phyloP scores from a whole-genome alignment of 371 early-diverging fungal genomes.

The Mucor ambiguus region DNA sequence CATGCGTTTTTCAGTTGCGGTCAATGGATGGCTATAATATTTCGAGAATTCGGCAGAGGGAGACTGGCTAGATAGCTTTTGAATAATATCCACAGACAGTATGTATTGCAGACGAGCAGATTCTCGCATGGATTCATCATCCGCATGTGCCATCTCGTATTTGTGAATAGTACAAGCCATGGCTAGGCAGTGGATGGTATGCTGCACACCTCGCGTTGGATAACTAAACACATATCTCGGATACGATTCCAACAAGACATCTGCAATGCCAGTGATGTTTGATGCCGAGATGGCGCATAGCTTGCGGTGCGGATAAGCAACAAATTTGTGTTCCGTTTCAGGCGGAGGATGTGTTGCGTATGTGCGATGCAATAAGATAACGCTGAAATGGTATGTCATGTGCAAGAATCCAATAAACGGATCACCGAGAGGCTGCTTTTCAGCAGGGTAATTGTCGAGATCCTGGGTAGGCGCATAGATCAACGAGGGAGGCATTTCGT shows the following conservation, averaged over 20 bases:
- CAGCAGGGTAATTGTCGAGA: conserved; percentile 37
- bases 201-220: conserved; percentile 46
- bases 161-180: conserved; percentile 44
- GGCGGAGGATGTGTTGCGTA: conserved; percentile 48
- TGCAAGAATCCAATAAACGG: conserved; percentile 57
- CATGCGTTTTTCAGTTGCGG: conserved; percentile 30
- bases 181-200: conserved; percentile 44
- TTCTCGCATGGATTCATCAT: conserved; percentile 11
- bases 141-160: conserved; percentile 28
- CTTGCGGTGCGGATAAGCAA: conserved; percentile 35
- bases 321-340: conserved; percentile 24
- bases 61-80: conserved; percentile 32
- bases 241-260: conserved; percentile 33
- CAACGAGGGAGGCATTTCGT: conserved; percentile 50
- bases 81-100: conserved; percentile 30
- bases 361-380: conserved; percentile 82
- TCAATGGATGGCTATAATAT: conserved; percentile 9
- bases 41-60: conserved; percentile 34
- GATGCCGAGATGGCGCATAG: conserved; percentile 48
- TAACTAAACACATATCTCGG: conserved; percentile 30
- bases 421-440: conserved; percentile 47
- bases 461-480: conserved; percentile 43
- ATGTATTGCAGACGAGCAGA: conserved; percentile 32
- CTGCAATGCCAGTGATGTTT: conserved; percentile 43
- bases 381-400: conserved; percentile 78